Evolutionary conservation across 2,329 filamentous ascomycete species (phyloP), one percentile per base, ranked within the genome.

Genomic region (Neospermospora avenae): DNA sequence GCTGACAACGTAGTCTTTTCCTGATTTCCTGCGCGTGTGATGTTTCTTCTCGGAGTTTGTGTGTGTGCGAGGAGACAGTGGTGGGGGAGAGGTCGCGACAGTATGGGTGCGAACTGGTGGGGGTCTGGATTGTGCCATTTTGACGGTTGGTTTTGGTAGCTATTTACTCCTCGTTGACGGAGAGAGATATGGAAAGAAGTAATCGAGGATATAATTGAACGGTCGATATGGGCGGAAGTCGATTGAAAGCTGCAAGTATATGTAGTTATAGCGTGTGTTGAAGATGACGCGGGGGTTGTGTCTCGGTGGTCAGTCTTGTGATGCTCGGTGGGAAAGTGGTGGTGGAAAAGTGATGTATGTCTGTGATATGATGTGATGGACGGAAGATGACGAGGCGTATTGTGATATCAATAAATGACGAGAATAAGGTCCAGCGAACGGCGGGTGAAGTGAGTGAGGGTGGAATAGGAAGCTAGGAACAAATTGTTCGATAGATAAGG

Each of bases 61-160:
- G 2, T 60, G 52, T n/a, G 62, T 65, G 16, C 61, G 60, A 13
- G 68, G 65, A 3, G 68, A 68, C 16, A 65, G 52, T 37, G 66
- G 65, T 14, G 68, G 63, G 25, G 65, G 63, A 8, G 67, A 63
- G 6, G 58, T 46, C 3, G 59, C 60, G 4, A 48, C 42, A 11
- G 64, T 61, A 39, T 67, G 60, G 16, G 67, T 65, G 45, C 63
- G 67, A 4, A 65, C 52, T 22, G 60, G 61, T 42, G 68, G 63
- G 59, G 68, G 69, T 58, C 67, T 67, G 64, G 68, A 65, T 44
- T 69, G 68, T 22, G 67, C 68, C 69, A 71, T 64, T 49, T 64
- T 67, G 65, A 53, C 59, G 62, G 45, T 34, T 55, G 37, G 4
- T 2, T 16, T 16, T 13, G 22, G 22, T 24, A 14, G 14, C 3